phyloP scores from a whole-genome alignment of 192 early-diverging fungal species.

The Entomortierella chlamydospora region DNA sequence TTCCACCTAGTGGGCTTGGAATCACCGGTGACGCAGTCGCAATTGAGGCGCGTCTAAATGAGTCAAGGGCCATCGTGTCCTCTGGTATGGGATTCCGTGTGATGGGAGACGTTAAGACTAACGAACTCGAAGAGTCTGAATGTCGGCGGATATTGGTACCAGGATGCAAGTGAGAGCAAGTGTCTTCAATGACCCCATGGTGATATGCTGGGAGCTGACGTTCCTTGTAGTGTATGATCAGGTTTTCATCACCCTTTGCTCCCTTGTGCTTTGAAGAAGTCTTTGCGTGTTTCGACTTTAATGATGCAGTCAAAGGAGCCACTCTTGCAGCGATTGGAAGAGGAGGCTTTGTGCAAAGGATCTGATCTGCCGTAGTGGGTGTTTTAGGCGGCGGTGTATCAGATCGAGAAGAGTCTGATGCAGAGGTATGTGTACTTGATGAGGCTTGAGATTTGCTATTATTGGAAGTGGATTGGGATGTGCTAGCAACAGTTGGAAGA shows the following conservation, averaged over 20 bases:
- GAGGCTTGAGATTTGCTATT: neutral
- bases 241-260: neutral
- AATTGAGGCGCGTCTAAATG: conserved; percentile 32
- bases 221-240: conserved; percentile 13
- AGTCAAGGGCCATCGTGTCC: conserved; percentile 17
- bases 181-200: conserved; percentile 33
- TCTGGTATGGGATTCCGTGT: conserved; percentile 11
- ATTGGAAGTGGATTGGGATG: neutral
- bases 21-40: conserved; percentile 38
- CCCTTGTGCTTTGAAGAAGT: neutral
- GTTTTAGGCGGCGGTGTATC: neutral
- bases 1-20: conserved; percentile 16
- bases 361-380: neutral
- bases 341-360: conserved; percentile 17
- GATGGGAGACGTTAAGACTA: neutral
- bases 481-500: conserved; percentile 4
- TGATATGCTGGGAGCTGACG: conserved; percentile 33
- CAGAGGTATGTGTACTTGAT: neutral
- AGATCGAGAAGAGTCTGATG: conserved; percentile 5
- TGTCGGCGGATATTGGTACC: conserved; percentile 19
- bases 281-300: neutral
- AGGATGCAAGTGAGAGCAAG: conserved; percentile 38
- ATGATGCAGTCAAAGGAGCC: conserved; percentile 9
- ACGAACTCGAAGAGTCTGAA: conserved; percentile 20
- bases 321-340: conserved; percentile 24